A percentile compares a stretch with the other conserved stretches of the same genome.
These are phyloP conservation scores for Thinopyrum elongatum DNA, from an alignment of 176 grass and related monocot species.

Conservation along the genomic window DNA sequence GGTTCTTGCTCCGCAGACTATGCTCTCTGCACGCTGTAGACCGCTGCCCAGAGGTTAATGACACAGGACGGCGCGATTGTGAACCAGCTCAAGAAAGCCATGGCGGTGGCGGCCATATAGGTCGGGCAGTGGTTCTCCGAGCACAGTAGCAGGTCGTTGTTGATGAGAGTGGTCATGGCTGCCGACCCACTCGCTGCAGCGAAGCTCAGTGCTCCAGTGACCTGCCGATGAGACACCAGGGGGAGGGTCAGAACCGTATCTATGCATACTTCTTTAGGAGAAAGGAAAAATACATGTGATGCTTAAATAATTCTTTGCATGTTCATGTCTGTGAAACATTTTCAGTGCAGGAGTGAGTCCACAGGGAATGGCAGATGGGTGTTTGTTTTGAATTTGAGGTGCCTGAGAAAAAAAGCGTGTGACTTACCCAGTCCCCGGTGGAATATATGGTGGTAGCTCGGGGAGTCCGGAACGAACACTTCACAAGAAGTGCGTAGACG, in stretches of 20 bases:
- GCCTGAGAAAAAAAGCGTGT: too few relatives aligned
- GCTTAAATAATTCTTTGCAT: too few relatives aligned
- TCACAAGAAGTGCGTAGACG: too few relatives aligned
- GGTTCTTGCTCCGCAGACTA: background rate
- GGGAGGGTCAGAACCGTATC: background rate
- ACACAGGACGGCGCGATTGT: conserved; percentile 62
- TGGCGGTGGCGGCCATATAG: conserved; percentile 68
- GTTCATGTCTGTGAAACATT: too few relatives aligned
- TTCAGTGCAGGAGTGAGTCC: too few relatives aligned
- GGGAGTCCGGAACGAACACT: too few relatives aligned
- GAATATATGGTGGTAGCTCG: too few relatives aligned
- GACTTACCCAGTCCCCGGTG: too few relatives aligned
- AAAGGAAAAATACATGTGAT: too few relatives aligned
- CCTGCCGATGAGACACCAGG: conserved; percentile 30
- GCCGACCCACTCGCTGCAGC: conserved; percentile 75
- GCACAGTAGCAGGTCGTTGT: conserved; percentile 78
- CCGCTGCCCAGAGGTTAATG: conserved; percentile 73
- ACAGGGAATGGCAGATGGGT: too few relatives aligned
- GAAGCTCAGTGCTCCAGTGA: conserved; percentile 72
- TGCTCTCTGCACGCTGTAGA: conserved; percentile 37
- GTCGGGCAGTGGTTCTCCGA: conserved; percentile 52
- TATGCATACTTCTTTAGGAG: too few relatives aligned
- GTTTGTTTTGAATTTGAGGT: too few relatives aligned
- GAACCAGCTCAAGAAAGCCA: conserved; percentile 94
- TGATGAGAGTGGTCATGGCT: conserved; percentile 71